Evolutionary conservation across 2,329 filamentous ascomycete species (phyloP), one percentile per base, ranked within the genome.

Genomic region (Macrophomina phaseolina): DNA sequence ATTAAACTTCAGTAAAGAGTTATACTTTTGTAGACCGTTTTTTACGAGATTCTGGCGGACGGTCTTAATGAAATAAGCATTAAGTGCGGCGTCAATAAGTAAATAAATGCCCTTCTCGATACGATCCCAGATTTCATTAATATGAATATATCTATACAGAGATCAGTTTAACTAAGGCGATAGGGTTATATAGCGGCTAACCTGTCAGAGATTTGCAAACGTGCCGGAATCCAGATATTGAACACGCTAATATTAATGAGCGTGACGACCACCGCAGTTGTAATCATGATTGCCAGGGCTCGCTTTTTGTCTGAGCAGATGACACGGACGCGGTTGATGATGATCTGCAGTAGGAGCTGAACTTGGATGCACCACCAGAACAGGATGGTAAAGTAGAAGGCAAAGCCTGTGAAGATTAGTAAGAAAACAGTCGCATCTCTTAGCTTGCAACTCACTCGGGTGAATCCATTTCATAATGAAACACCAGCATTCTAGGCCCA

Each of bases 11-110:
- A 85, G 79, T 0, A 86, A 78, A 4, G 80, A 80, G 67, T 81
- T 78, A 71, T 86, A 86, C 68, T 86, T 86, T 7, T 79, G 79
- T 3, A 86, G 74, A 1, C 82, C 82, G 60, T 85, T 81, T 45
- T 79, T 76, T 14, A 86, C 75, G 0, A 86, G 79, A 2, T 82
- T 79, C 4, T 75, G 73, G 69, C 83, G 81, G 36, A 86, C 83
- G 6, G 72, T 79, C 69, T 70, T 80, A 61, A 80, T 67, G 69
- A 80, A 80, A 58, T 79, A 79, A 72, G 73, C 79, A 51, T 80
- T 80, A 6, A 80, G 73, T 2, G 55, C 55, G 7, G 73, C 77
- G 55, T 80, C 78, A 14, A 78, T 74, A 7, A 78, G 28, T 2
- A 78, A 73, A 52, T 79, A 79, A 2, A 80, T 66, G 11, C 73